These are phyloP conservation scores for Linanthus parryae DNA, from an alignment of 148 eudicot species.

Conservation along the genomic window DNA sequence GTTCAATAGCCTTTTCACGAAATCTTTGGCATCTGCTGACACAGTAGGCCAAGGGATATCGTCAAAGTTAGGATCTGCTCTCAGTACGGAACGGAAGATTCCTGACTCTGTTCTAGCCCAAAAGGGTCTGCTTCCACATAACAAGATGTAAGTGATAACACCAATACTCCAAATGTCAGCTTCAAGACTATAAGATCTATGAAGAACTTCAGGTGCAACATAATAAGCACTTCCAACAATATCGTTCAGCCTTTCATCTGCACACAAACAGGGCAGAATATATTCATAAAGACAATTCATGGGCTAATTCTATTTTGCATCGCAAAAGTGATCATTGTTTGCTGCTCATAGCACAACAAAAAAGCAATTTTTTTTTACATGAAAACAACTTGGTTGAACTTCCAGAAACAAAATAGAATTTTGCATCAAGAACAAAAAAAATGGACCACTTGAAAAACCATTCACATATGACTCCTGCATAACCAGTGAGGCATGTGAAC, in stretches of 20 bases:
- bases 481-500: no score
- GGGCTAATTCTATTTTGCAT: no score
- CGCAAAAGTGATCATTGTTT: not conserved
- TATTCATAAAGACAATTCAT: no score
- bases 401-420: not conserved
- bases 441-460: not conserved
- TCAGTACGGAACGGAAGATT: slow-evolving; percentile 36
- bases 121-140: slow-evolving; percentile 49
- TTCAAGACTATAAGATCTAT: slow-evolving; percentile 39
- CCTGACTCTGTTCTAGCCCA: slow-evolving; percentile 46
- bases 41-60: slow-evolving; percentile 45
- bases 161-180: slow-evolving; percentile 51
- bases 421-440: not conserved
- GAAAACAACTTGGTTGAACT: not conserved
- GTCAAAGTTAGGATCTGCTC: slow-evolving; percentile 40
- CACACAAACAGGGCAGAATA: slow-evolving; percentile 1
- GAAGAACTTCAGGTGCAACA: slow-evolving; percentile 47
- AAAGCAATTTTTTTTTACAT: not conserved
- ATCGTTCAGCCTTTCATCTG: slow-evolving; percentile 43
- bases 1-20: slow-evolving; percentile 36
- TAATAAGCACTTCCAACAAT: slow-evolving; percentile 46
- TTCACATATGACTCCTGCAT: no score
- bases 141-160: slow-evolving; percentile 37
- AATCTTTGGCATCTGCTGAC: slow-evolving; percentile 34
- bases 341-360: not conserved